These are phyloP conservation scores for Rhizophagus clarus DNA, from an alignment of 192 early-diverging fungal species.

Conservation along the genomic window DNA sequence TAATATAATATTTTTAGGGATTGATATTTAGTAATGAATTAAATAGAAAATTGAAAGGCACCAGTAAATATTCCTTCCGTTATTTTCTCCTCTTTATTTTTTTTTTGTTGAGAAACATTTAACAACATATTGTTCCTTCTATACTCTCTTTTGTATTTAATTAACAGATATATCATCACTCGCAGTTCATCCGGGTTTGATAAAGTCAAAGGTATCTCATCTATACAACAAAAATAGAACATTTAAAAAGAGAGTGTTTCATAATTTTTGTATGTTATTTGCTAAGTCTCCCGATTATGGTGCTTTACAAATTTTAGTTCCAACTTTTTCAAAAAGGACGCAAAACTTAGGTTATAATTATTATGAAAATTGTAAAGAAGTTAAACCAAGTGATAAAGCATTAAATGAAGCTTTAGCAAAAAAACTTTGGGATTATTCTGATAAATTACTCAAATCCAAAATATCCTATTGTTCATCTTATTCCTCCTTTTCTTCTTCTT, in stretches of 20 bases:
- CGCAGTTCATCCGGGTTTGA: not conserved
- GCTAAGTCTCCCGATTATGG: not conserved
- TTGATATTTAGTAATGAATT: not conserved
- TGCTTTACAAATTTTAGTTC: not conserved
- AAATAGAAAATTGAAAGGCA: not conserved
- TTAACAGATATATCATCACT: not conserved
- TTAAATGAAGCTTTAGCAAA: not conserved
- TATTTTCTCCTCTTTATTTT: not conserved
- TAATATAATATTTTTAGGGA: not conserved
- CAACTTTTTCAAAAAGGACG: not conserved
- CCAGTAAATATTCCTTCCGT: not conserved
- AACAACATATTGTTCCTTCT: not conserved
- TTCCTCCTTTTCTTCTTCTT: too few relatives aligned
- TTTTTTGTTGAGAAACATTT: not conserved
- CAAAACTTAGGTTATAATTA: not conserved
- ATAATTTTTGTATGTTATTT: not conserved
- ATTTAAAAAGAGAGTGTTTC: not conserved
- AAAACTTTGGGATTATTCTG: not conserved
- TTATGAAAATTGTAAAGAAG: not conserved
- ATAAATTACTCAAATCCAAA: not conserved
- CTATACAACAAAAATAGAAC: not conserved
- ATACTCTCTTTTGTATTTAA: not conserved
- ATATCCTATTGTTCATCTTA: not conserved
- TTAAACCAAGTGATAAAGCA: not conserved
- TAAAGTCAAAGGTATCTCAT: not conserved